Base-by-base conservation (phyloP, 2,329 filamentous ascomycete genomes). In the Cladosporium sp. region DNA sequence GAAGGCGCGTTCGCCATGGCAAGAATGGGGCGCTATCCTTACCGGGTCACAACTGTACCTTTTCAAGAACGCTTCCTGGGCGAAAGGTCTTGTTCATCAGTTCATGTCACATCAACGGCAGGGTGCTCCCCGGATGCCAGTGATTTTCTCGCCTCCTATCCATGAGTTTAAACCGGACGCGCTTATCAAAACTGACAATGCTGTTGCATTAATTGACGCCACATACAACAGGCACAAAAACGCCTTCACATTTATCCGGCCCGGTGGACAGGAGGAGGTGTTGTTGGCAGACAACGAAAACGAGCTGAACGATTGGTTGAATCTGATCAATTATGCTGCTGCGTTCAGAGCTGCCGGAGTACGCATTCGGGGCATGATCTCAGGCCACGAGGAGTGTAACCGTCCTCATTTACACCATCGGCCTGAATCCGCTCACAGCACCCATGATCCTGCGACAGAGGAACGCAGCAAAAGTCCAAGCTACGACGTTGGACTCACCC, bases 11-110 rank as follows among this genome's bases (percentile, higher is more conserved):
- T 97, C 94, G 12, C 94, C 95, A 1, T 99, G 95, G 95, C 94
- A 97, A 75, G 95, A 99, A 83, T 99, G 95, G 95, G 95, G 95
- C 62, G 95, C 93, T 28, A 91, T 99, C 66, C 84, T 99, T 33
- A 99, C 95, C 0, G 92, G 94, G n/a, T 96, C 95, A 6, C 94
- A 97, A 74, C 85, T 99, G 8, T 99, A 97, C 77, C 92, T 99
- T 78, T 99, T 98, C 81, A 89, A 92, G 66, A 97, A 98, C 75
- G 90, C 92, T 5, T 84, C 88, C 23, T 99, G 95, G 94, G 88
- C 96, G 37, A 98, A 97, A 78, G 91, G 86, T 66, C 79, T 99
- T 69, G 93, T 98, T 81, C 86, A 91, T 69, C 95, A 99, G 75
- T 89, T 94, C 75, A 93, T 97, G 55, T 83, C 84, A 14, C 92